Evolutionary conservation across 768 basidiomycete species (phyloP).

Genomic region (Tricholoma matsutake): DNA sequence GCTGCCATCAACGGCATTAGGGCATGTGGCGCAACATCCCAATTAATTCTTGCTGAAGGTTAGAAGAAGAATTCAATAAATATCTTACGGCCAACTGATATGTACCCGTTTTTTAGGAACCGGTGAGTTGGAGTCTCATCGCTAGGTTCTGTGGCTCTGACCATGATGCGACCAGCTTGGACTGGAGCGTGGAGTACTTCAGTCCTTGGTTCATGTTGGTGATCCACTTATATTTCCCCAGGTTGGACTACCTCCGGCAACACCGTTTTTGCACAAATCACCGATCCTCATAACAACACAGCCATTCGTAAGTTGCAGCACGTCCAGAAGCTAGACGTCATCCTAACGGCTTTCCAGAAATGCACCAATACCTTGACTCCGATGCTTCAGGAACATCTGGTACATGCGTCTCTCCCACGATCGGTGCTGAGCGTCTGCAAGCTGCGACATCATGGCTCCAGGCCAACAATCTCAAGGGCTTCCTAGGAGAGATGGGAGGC

Average conservation of each 20-base stretch:
- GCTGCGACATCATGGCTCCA: slow-evolving; percentile 59
- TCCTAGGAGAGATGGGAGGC: slow-evolving; percentile 62
- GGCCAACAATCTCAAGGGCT: slow-evolving; percentile 56
- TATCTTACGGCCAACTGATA: background rate
- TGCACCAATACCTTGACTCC: slow-evolving; percentile 70
- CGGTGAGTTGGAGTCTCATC: slow-evolving; percentile 22
- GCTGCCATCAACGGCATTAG: slow-evolving; percentile 66
- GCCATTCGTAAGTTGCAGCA: slow-evolving; percentile 44
- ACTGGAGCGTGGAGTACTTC: slow-evolving; percentile 58
- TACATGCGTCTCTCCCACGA: slow-evolving; percentile 56
- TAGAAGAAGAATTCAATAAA: background rate
- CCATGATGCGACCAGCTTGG: slow-evolving; percentile 36
- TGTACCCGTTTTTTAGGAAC: slow-evolving; percentile 21
- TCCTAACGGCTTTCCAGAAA: slow-evolving; percentile 35
- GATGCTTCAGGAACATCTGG: slow-evolving; percentile 56
- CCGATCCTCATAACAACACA: slow-evolving; percentile 59
- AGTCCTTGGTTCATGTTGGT: background rate
- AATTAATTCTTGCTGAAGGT: slow-evolving; percentile 48
- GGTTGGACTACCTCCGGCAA: slow-evolving; percentile 61
- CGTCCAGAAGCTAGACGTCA: background rate
- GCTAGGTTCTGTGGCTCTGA: slow-evolving; percentile 3
- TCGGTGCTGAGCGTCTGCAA: slow-evolving; percentile 55
- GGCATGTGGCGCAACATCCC: slow-evolving; percentile 56
- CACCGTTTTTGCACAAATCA: slow-evolving; percentile 47
- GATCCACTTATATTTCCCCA: slow-evolving; percentile 17